Conservation (phyloP, 2,329 filamentous ascomycete species). For the Alternaria sp. region DNA sequence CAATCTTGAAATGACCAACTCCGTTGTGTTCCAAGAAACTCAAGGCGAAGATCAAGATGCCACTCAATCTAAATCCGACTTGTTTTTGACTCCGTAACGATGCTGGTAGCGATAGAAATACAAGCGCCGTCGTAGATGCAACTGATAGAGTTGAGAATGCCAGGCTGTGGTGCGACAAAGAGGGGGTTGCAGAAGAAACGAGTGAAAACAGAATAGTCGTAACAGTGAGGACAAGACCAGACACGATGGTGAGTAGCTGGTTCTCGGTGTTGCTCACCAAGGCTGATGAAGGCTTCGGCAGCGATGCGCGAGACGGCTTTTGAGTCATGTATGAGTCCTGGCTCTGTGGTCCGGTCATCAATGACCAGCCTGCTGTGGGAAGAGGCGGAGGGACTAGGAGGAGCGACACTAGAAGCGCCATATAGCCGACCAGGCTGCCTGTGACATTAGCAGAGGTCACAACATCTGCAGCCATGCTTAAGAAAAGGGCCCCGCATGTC, state of each 20-base stretch:
- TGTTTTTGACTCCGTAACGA: constrained; percentile 52
- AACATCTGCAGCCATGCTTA: constrained; percentile 48
- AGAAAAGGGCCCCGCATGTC: constrained; percentile 48
- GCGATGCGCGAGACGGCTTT: constrained; percentile 31
- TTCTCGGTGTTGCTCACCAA: constrained; percentile 53
- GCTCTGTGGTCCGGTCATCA: constrained; percentile 36
- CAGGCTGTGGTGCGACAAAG: constrained; percentile 44
- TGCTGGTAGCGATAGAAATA: constrained; percentile 54
- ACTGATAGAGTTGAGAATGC: constrained; percentile 54
- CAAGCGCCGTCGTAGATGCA: constrained; percentile 53
- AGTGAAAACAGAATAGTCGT: constrained; percentile 50
- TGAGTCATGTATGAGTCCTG: constrained; percentile 36
- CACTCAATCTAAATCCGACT: constrained; percentile 44
- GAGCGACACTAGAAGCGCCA: constrained; percentile 57
- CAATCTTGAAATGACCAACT: constrained; percentile 23
- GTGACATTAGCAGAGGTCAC: constrained; percentile 28
- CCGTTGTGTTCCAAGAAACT: constrained; percentile 35
- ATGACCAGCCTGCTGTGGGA: constrained; percentile 44
- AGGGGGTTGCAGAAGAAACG: constrained; percentile 42
- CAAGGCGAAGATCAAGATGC: constrained; percentile 33
- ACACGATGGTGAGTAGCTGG: constrained; percentile 53
- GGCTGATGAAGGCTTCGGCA: constrained; percentile 46
- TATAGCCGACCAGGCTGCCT: constrained; percentile 56
- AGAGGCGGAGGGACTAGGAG: constrained; percentile 62
- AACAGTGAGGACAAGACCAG: constrained; percentile 50